Evolutionary conservation across 1,284 basidiomycete genomes (phyloP).

Genomic region (Xerocomus alliaceus): DNA sequence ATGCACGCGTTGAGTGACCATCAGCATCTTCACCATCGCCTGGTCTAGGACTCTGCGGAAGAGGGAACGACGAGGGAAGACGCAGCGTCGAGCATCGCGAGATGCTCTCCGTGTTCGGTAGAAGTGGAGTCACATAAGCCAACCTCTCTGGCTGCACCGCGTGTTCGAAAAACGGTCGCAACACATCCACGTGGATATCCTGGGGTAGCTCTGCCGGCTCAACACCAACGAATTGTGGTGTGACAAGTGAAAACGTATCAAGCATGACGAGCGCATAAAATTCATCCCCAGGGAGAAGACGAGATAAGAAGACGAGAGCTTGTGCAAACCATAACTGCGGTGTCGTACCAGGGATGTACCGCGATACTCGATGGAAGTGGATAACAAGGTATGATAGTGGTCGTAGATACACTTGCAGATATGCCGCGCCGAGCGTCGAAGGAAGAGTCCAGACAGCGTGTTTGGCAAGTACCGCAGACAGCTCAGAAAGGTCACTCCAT

Average conservation of each 20-base stretch:
- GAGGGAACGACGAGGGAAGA: slow-evolving; percentile 44
- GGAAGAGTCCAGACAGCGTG: slow-evolving; percentile 57
- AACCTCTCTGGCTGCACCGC: slow-evolving; percentile 44
- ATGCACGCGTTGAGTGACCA: not conserved
- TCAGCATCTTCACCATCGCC: not conserved
- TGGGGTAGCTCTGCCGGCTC: slow-evolving; percentile 32
- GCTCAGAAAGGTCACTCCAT: slow-evolving; percentile 56
- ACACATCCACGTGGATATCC: slow-evolving; percentile 38
- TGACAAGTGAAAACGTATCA: slow-evolving; percentile 25
- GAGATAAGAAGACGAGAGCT: slow-evolving; percentile 58
- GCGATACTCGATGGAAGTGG: slow-evolving; percentile 63
- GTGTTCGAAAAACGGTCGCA: slow-evolving; percentile 67
- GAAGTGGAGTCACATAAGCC: slow-evolving; percentile 54
- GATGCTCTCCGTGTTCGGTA: slow-evolving; percentile 60
- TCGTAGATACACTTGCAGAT: slow-evolving; percentile 50
- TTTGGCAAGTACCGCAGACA: slow-evolving; percentile 56
- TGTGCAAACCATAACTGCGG: slow-evolving; percentile 70
- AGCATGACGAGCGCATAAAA: slow-evolving; percentile 38
- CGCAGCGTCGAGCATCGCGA: slow-evolving; percentile 58
- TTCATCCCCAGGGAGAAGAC: slow-evolving; percentile 73
- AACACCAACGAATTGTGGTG: slow-evolving; percentile 22
- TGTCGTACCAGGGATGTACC: slow-evolving; percentile 57
- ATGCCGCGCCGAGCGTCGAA: slow-evolving; percentile 8
- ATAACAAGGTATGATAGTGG: slow-evolving; percentile 60
- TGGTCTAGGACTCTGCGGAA: not conserved